Percentiles rank a stretch among this genome's conserved stretches.
Evolutionary conservation across 371 early-diverging fungal genomes (phyloP).

Genomic region (Phascolomyces articulosus): DNA sequence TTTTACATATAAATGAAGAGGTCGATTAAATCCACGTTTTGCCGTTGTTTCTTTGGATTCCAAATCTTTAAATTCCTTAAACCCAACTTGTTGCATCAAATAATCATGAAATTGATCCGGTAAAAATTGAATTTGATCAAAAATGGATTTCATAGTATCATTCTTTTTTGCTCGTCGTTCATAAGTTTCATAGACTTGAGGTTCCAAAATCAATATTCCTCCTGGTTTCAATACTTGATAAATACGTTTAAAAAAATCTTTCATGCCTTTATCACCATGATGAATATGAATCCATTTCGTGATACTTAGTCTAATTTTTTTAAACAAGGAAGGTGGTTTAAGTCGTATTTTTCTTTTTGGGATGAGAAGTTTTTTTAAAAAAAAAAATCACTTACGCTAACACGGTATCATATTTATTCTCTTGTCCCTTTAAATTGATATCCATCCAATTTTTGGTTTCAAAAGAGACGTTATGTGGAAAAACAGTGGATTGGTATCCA

Average conservation of each 20-base stretch:
- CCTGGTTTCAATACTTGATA: conserved; percentile 58
- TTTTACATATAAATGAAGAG: background rate
- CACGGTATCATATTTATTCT: conserved; percentile 47
- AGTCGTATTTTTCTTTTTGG: background rate
- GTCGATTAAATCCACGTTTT: conserved; percentile 5
- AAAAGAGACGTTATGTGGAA: conserved; percentile 72
- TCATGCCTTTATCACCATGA: conserved; percentile 77
- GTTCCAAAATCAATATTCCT: conserved; percentile 77
- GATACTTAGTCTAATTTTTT: conserved; percentile 53
- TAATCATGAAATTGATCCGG: conserved; percentile 42
- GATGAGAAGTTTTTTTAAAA: too few relatives aligned
- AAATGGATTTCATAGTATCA: conserved; percentile 23
- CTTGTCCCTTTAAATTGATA: background rate
- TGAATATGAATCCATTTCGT: conserved; percentile 89
- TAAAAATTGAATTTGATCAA: conserved; percentile 28
- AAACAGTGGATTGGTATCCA: conserved; percentile 23
- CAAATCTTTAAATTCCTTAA: conserved; percentile 9
- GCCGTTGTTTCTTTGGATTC: background rate
- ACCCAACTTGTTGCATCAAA: conserved; percentile 36
- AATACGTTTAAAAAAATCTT: conserved; percentile 67
- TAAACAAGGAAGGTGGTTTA: background rate
- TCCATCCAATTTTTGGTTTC: conserved; percentile 37
- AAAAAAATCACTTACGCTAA: conserved; percentile 43
- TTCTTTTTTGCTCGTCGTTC: conserved; percentile 44
- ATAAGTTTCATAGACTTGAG: conserved; percentile 66